phyloP scores from a whole-genome alignment of 805 yeast genomes.

The Nakazawaea siamensis region DNA sequence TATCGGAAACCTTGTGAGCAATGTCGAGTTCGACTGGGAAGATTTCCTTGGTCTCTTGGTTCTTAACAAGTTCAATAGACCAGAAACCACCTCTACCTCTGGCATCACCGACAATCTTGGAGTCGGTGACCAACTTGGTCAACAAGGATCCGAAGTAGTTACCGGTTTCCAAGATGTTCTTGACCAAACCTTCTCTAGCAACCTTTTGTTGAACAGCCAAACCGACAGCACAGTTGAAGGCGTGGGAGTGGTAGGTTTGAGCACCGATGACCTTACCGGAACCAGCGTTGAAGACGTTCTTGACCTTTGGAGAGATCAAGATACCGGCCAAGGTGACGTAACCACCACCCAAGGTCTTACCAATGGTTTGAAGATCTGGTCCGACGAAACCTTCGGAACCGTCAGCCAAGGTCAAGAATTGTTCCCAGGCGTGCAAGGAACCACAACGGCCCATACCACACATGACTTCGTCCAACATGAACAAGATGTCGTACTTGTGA shows the following conservation, averaged over 20 bases:
- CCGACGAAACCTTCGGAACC: conserved; percentile 19
- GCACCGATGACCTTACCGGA: conserved; percentile 35
- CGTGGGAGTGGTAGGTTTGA: conserved; percentile 44
- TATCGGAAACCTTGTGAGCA: conserved; percentile 24
- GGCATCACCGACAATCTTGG: conserved; percentile 37
- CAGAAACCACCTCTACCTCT: conserved; percentile 52
- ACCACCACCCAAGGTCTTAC: conserved; percentile 45
- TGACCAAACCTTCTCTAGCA: conserved; percentile 25
- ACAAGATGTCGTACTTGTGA: conserved; percentile 39
- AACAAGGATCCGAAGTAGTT: conserved; percentile 31
- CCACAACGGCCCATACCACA: conserved; percentile 49
- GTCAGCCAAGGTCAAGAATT: conserved; percentile 20
- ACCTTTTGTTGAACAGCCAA: conserved; percentile 39
- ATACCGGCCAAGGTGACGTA: conserved; percentile 43
- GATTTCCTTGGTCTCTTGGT: conserved; percentile 37
- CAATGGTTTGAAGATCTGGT: conserved; percentile 43
- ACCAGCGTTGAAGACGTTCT: conserved; percentile 28
- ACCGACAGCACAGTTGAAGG: conserved; percentile 37
- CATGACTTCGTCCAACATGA: conserved; percentile 47
- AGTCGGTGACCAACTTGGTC: conserved; percentile 19
- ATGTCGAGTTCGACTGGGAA: conserved; percentile 25
- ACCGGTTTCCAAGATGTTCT: conserved; percentile 34
- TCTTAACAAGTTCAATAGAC: conserved; percentile 42
- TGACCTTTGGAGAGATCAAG: conserved; percentile 32
- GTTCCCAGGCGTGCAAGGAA: conserved; percentile 39